Conservation (phyloP, 2,329 filamentous ascomycete species). For the Pleurostoma richardsiae region DNA sequence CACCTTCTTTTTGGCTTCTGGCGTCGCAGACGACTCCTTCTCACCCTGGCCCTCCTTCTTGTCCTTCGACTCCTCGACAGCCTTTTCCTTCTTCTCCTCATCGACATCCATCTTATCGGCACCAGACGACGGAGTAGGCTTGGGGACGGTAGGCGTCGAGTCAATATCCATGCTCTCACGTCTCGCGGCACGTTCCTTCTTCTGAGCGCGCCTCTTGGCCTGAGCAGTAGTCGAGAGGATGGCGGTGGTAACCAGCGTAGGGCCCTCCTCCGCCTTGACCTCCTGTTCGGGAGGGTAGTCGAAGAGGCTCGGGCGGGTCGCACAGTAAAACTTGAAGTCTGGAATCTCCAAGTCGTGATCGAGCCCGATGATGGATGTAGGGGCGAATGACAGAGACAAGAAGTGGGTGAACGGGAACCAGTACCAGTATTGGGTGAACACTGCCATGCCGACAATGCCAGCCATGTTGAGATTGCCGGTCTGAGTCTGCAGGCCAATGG, state of each 20-base stretch:
- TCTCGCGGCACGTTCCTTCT: conserved; percentile 85
- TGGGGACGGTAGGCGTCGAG: conserved; percentile 68
- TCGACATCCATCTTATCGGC: conserved; percentile 88
- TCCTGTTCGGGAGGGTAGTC: conserved; percentile 97
- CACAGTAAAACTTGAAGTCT: conserved; percentile 92
- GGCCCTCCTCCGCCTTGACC: conserved; percentile 88
- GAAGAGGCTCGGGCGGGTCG: conserved; percentile 89
- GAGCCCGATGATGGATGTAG: conserved; percentile 90
- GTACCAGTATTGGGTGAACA: conserved; percentile 99
- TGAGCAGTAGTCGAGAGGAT: conserved; percentile 95
- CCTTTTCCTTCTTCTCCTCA: conserved; percentile 51
- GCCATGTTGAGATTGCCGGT: conserved; percentile 99
- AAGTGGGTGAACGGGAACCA: conserved; percentile 99
- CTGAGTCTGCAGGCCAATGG: conserved; percentile 94
- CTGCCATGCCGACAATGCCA: conserved; percentile 93
- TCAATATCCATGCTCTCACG: conserved; percentile 96
- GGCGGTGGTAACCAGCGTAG: conserved; percentile 89
- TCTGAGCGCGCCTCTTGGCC: conserved; percentile 89
- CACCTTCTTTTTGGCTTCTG: conserved; percentile 75
- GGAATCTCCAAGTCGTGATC: conserved; percentile 93
- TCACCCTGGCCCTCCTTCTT: conserved; percentile 56
- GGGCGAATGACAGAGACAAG: conserved; percentile 91
- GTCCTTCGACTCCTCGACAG: conserved; percentile 49
- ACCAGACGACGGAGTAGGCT: conserved; percentile 36
- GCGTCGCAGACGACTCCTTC: conserved; percentile 48